Evolutionary conservation across 2,329 filamentous ascomycete species (phyloP).

Genomic region (Sporothrix dimorphospora): DNA sequence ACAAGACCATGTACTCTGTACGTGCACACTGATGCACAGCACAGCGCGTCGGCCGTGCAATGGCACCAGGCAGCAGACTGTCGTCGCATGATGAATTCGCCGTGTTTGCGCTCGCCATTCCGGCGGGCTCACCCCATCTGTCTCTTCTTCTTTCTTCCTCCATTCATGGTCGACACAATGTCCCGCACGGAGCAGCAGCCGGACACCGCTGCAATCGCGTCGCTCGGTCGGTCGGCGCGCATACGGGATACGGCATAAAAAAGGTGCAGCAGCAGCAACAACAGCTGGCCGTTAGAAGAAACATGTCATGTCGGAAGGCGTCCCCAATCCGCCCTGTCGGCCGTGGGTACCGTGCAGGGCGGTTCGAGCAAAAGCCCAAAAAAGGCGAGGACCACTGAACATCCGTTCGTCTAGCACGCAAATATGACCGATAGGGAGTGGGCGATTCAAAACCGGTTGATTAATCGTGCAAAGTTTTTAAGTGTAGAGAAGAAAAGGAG

Average conservation of each 20-base stretch:
- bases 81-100: not conserved
- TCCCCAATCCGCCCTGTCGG: slow-evolving; percentile 24
- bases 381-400: slow-evolving; percentile 26
- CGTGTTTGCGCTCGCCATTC: not conserved
- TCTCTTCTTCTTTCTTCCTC: not conserved
- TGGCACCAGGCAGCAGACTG: not conserved
- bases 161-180: not conserved
- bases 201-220: not conserved
- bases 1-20: not conserved
- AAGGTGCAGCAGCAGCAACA: not conserved
- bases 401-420: slow-evolving; percentile 57
- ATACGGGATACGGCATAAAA: not conserved
- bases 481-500: slow-evolving; percentile 46
- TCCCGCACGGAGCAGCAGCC: not conserved
- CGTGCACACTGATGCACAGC: slow-evolving; percentile 4
- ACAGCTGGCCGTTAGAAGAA: not conserved
- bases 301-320: slow-evolving; percentile 30
- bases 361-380: slow-evolving; percentile 16
- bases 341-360: slow-evolving; percentile 25
- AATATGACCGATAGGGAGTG: slow-evolving; percentile 64
- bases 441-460: slow-evolving; percentile 59
- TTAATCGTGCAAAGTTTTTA: slow-evolving; percentile 59
- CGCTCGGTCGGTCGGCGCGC: slow-evolving; percentile 9
- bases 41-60: not conserved
- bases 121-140: not conserved